These are phyloP conservation scores for Chalaropsis ovoidea DNA, from an alignment of 2,329 filamentous ascomycete genomes.

Conservation along the genomic window DNA sequence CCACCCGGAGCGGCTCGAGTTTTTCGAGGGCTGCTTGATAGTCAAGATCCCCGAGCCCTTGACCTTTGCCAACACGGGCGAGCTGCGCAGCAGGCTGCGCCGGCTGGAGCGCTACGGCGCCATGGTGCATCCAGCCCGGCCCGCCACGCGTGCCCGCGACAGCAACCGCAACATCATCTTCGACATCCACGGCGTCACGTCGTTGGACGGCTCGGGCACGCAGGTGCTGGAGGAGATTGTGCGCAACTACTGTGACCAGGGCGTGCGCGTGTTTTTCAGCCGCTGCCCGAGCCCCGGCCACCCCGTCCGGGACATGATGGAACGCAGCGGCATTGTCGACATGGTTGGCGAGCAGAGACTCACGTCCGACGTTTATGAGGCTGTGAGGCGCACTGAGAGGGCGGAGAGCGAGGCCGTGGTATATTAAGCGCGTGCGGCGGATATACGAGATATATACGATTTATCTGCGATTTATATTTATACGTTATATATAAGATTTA, in stretches of 20 bases:
- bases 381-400: conserved; percentile 64
- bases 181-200: conserved; percentile 94
- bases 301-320: conserved; percentile 61
- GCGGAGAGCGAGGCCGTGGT: not conserved
- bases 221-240: conserved; percentile 91
- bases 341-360: conserved; percentile 67
- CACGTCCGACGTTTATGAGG: conserved; percentile 73
- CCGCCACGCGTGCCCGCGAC: conserved; percentile 63
- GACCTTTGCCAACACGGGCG: conserved; percentile 93
- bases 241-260: conserved; percentile 61
- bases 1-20: conserved; percentile 64
- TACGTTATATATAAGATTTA: too few species aligned
- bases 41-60: conserved; percentile 96
- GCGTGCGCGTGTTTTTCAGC: conserved; percentile 67
- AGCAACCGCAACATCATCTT: conserved; percentile 90
- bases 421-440: not conserved
- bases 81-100: conserved; percentile 71
- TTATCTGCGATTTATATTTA: too few species aligned
- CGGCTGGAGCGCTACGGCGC: conserved; percentile 89
- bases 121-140: conserved; percentile 74
- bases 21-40: conserved; percentile 84
- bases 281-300: conserved; percentile 42
- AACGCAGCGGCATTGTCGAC: conserved; percentile 73
- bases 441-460: too few species aligned
- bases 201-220: conserved; percentile 82